Evolutionary conservation across 2,329 filamentous ascomycete genomes (phyloP), one percentile per base, ranked within the genome.

Genomic region (Tolypocladium inflatum): DNA sequence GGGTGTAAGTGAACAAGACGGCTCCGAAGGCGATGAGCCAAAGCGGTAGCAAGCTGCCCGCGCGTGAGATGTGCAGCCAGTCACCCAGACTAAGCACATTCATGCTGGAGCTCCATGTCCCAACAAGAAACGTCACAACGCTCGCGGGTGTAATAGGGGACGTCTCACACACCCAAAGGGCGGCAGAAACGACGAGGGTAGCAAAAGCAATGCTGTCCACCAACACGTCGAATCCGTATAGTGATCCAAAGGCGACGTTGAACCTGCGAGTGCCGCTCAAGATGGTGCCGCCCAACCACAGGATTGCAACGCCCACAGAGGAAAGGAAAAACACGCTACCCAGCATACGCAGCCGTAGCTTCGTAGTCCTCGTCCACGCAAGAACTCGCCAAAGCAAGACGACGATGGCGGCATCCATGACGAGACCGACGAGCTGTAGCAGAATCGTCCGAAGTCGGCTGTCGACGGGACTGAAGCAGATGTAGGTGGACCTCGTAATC

Each of bases 371-470:
- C 1, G 77, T 71, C 79, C 80, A 82, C 15, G 75, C 74, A 6
- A 84, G 66, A 4, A 81, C 70, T 41, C 79, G 75, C 80, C 81
- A 83, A 2, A 74, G 59, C 11, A 80, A 65, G n/a, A 80, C 64
- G 23, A 78, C 64, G 55, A 82, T 76, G 43, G 68, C 58, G 8
- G 75, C 73, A 62, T 84, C 80, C 6, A 80, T 68, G 26, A 74
- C 59, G 21, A 83, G 65, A 0, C 78, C 77, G 1, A 73, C 21
- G 54, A 74, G 60, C 60, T 83, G 81, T 8, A 78, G 62, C n/a
- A 70, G 60, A 0, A 77, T 61, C 1, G 76, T 68, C 21, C 66
- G 66, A 5, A 67, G 63, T 3, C 67, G 67, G 55, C 69, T 74
- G 57, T 81, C 79, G 17, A 73, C 60, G 4, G 71, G 63, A 5